A percentile compares a stretch with the other conserved stretches of the same genome.
phyloP scores from a whole-genome alignment of 306 rosid species.

The Nissolia schottii region DNA sequence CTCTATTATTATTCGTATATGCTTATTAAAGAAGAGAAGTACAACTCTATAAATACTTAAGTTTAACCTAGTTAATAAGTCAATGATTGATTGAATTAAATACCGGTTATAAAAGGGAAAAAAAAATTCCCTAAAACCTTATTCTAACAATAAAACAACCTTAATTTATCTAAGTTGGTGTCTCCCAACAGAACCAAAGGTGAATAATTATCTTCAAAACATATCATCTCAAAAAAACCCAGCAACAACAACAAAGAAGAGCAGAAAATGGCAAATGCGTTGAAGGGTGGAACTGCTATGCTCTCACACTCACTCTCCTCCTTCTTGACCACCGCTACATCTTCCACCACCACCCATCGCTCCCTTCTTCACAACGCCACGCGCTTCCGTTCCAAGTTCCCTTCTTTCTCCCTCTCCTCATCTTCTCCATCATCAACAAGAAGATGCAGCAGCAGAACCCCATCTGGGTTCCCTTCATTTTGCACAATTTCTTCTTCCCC shows the following conservation, averaged over 20 bases:
- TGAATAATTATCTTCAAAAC: too few species aligned
- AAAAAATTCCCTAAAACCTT: too few species aligned
- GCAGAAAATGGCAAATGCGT: slow-evolving; percentile 28
- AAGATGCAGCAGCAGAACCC: background rate
- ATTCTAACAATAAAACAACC: too few species aligned
- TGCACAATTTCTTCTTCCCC: slow-evolving; percentile 27
- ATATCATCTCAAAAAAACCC: background rate
- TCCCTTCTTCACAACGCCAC: slow-evolving; percentile 12
- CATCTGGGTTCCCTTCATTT: slow-evolving; percentile 24
- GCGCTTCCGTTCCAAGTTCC: slow-evolving; percentile 13
- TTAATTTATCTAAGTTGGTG: too few species aligned
- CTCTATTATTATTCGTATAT: too few species aligned
- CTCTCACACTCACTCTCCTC: slow-evolving; percentile 32
- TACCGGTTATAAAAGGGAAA: too few species aligned
- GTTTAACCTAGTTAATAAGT: too few species aligned
- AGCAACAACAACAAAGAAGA: too few species aligned
- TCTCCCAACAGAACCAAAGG: too few species aligned
- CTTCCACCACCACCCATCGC: background rate
- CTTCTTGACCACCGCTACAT: background rate
- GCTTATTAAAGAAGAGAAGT: too few species aligned
- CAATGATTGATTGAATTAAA: too few species aligned
- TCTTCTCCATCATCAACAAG: background rate
- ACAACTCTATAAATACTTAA: too few species aligned
- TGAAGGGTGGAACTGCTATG: slow-evolving; percentile 21
- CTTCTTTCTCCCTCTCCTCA: slow-evolving; percentile 22